A percentile compares a stretch with the other conserved stretches of the same genome.
Evolutionary conservation across 2,329 filamentous ascomycete species (phyloP).

Genomic region (Raffaelea albimanens): DNA sequence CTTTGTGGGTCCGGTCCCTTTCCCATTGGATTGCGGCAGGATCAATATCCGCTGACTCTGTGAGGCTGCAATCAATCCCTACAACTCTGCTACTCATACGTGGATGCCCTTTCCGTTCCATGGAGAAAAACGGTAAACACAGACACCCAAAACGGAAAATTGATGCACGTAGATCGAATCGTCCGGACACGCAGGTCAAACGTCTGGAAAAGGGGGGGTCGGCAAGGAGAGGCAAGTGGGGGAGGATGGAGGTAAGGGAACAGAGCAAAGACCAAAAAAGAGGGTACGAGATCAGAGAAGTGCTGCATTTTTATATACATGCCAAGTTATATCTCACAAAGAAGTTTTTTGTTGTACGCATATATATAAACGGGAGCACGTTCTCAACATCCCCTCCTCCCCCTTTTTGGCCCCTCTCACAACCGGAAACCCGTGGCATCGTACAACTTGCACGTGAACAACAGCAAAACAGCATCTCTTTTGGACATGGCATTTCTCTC

Average conservation of each 20-base stretch:
- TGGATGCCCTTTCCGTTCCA: background rate
- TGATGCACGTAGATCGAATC: constrained; percentile 4
- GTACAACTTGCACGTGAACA: too few species aligned
- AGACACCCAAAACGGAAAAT: background rate
- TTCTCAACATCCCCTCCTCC: too few species aligned
- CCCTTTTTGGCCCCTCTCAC: too few species aligned
- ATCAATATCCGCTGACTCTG: background rate
- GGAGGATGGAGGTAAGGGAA: too few species aligned
- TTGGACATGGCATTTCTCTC: too few species aligned
- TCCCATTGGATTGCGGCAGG: background rate
- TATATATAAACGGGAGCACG: too few species aligned
- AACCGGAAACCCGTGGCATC: too few species aligned
- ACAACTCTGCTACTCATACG: background rate
- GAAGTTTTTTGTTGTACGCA: background rate
- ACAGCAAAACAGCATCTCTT: too few species aligned
- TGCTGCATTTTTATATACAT: too few species aligned
- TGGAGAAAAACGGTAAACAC: background rate
- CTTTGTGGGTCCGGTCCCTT: background rate
- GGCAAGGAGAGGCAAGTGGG: background rate
- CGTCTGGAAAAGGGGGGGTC: constrained; percentile 1
- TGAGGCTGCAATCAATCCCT: too few species aligned
- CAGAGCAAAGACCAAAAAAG: too few species aligned
- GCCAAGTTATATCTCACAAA: background rate
- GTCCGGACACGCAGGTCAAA: constrained; percentile 9
- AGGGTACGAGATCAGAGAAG: too few species aligned